Evolutionary conservation across 2,329 filamentous ascomycete genomes (phyloP).

Genomic region (Neoscytalidium dimidiatum): DNA sequence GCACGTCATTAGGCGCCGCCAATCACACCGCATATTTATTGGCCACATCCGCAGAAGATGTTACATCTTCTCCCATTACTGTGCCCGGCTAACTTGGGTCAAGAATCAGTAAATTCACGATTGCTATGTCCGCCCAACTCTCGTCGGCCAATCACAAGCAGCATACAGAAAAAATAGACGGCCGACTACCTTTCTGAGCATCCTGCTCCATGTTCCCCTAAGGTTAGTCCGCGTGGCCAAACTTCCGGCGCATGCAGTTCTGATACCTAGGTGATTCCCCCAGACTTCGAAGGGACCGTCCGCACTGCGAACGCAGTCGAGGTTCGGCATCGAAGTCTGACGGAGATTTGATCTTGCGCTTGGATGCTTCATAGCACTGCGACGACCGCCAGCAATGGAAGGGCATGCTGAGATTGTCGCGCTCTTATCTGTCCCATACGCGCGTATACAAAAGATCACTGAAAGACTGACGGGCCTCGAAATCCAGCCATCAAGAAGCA

Average conservation of each 20-base stretch:
- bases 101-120: no score
- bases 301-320: conserved; percentile 4
- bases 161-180: neutral
- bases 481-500: neutral
- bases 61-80: no score
- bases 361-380: neutral
- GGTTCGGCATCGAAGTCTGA: neutral
- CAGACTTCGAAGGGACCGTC: neutral
- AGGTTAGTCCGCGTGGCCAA: conserved; percentile 16
- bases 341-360: conserved; percentile 17
- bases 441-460: neutral
- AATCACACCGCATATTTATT: neutral
- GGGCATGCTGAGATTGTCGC: neutral
- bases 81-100: no score
- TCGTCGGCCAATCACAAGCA: neutral
- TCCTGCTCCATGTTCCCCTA: neutral
- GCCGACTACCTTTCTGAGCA: neutral
- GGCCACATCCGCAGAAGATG: neutral
- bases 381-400: conserved; percentile 5
- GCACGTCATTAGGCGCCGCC: neutral
- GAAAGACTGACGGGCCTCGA: neutral
- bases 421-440: conserved; percentile 2
- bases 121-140: neutral
- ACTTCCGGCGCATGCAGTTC: conserved; percentile 12
- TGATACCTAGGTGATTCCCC: conserved; percentile 8